phyloP scores from a whole-genome alignment of 2,329 filamentous ascomycete species.

The Ploettnerulaceae sp. region DNA sequence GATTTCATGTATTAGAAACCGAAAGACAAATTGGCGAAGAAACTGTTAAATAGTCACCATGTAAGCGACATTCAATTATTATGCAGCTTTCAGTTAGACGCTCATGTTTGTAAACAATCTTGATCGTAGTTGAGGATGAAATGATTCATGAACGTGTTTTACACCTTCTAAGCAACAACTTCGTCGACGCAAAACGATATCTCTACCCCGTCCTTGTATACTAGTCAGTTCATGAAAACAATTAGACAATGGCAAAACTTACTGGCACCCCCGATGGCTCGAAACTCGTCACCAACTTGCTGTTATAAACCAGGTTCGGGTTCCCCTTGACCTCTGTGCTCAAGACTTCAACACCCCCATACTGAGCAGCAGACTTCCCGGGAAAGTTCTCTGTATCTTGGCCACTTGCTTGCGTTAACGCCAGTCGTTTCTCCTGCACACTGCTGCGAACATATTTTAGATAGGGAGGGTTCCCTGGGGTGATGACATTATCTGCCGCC shows the following conservation, averaged over 20 bases:
- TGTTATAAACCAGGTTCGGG: constrained; percentile 62
- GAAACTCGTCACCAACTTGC: constrained; percentile 57
- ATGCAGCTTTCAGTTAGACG: too few species aligned
- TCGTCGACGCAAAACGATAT: constrained; percentile 53
- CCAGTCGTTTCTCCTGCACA: constrained; percentile 54
- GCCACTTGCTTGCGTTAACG: constrained; percentile 43
- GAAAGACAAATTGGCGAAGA: too few species aligned
- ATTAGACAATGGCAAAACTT: constrained; percentile 32
- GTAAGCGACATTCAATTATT: too few species aligned
- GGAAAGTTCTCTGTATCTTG: constrained; percentile 37
- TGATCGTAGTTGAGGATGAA: too few species aligned
- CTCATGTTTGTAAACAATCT: too few species aligned
- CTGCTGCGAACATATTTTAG: constrained; percentile 64
- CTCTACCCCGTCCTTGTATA: constrained; percentile 58
- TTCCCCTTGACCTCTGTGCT: constrained; percentile 45
- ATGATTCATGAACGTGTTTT: too few species aligned
- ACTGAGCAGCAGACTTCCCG: constrained; percentile 20
- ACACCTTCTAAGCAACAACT: constrained; percentile 7
- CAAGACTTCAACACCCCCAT: constrained; percentile 38
- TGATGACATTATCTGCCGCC: constrained; percentile 67
- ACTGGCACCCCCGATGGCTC: constrained; percentile 64
- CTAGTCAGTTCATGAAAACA: neutral
- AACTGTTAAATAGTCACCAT: too few species aligned
- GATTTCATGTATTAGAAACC: too few species aligned
- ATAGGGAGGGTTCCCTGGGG: constrained; percentile 66